Conservation (phyloP, 108 stramenopile genomes). For the Cyclotella sp. region DNA sequence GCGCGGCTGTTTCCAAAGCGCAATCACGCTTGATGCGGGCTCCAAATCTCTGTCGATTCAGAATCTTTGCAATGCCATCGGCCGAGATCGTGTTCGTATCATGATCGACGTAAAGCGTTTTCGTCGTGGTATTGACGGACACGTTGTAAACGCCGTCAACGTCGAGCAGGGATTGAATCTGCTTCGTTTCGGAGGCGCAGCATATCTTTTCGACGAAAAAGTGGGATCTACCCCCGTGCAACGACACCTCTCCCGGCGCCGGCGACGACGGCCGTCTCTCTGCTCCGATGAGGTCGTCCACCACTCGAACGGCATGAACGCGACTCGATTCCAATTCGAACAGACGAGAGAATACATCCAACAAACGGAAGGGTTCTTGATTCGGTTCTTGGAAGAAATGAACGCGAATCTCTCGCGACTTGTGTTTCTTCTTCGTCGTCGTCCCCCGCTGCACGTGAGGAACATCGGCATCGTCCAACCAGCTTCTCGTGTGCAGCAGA, state of each 20-base stretch:
- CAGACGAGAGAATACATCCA: constrained; percentile 40
- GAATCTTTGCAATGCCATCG: constrained; percentile 41
- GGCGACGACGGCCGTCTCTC: constrained; percentile 11
- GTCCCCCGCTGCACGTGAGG: neutral
- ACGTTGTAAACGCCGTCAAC: constrained; percentile 55
- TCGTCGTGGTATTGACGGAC: constrained; percentile 57
- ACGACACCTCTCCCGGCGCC: neutral
- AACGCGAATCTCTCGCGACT: constrained; percentile 25
- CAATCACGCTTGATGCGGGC: constrained; percentile 56
- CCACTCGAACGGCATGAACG: constrained; percentile 29
- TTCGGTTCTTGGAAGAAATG: constrained; percentile 53
- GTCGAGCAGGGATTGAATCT: constrained; percentile 45
- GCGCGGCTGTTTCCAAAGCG: constrained; percentile 14
- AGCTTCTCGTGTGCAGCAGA: constrained; percentile 42
- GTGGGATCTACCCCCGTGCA: constrained; percentile 45
- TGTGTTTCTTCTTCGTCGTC: constrained; percentile 14
- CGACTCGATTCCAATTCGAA: constrained; percentile 52
- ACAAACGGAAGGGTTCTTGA: constrained; percentile 33
- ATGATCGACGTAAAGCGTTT: constrained; percentile 68
- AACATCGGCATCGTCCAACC: constrained; percentile 29
- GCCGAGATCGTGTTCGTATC: constrained; percentile 52
- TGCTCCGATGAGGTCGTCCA: constrained; percentile 7
- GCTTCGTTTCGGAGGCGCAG: constrained; percentile 62
- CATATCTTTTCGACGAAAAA: constrained; percentile 63
- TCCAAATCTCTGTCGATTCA: constrained; percentile 57